These are phyloP conservation scores for Dalbergia cultrata DNA, from an alignment of 306 rosid species.

Conservation along the genomic window DNA sequence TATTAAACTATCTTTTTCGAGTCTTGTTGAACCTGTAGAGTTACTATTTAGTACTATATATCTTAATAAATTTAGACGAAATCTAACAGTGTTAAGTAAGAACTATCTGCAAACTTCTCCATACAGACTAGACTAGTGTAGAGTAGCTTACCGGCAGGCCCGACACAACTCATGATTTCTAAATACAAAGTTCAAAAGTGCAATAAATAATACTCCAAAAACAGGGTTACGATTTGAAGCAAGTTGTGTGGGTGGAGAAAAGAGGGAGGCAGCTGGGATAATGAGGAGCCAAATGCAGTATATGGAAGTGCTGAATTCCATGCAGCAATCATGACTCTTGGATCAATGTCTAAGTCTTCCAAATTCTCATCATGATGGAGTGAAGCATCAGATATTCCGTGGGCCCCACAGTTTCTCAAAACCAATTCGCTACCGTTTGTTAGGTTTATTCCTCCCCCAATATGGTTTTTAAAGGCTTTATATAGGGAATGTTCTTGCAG, in stretches of 20 bases:
- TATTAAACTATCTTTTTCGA: no score
- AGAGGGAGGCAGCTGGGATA: conserved; percentile 19
- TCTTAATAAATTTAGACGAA: no score
- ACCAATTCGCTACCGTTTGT: not conserved
- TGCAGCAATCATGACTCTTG: conserved; percentile 70
- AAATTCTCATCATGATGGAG: conserved; percentile 66
- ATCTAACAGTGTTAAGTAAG: no score
- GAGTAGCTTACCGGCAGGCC: conserved; percentile 34
- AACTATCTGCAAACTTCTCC: no score
- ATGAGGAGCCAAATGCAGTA: conserved; percentile 11
- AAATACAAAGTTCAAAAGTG: conserved; percentile 58
- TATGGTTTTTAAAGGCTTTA: not conserved
- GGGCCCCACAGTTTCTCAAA: conserved; percentile 58
- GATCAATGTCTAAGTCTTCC: conserved; percentile 62
- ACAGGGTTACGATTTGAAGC: conserved; percentile 47
- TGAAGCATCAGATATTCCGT: conserved; percentile 67
- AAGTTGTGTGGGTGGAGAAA: conserved; percentile 37
- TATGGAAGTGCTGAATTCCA: conserved; percentile 69
- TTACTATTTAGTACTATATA: no score
- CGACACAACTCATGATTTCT: conserved; percentile 59
- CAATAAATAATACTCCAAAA: conserved; percentile 56
- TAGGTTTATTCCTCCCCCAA: not conserved
- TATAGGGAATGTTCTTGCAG: conserved; percentile 6
- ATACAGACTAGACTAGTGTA: not conserved
- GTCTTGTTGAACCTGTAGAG: no score